Evolutionary conservation across 2,329 filamentous ascomycete species (phyloP).

Genomic region (Akanthomyces lecanii): DNA sequence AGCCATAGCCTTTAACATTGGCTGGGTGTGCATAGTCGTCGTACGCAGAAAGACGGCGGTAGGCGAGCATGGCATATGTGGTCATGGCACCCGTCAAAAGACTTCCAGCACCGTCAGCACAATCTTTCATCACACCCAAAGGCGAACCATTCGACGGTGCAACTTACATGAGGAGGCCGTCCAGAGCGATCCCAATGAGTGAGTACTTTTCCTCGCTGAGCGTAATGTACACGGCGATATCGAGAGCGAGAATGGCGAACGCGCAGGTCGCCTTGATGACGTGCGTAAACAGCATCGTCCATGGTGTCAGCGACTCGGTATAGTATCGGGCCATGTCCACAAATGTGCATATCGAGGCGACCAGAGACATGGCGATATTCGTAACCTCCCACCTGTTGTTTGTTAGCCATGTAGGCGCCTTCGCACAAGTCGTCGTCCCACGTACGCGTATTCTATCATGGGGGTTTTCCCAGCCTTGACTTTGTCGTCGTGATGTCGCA

Average conservation of each 20-base stretch:
- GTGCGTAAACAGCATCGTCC: slow-evolving; percentile 50
- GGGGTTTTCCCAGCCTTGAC: slow-evolving; percentile 37
- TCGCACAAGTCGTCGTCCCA: slow-evolving; percentile 19
- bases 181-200: slow-evolving; percentile 44
- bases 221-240: slow-evolving; percentile 47
- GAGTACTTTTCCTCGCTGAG: slow-evolving; percentile 45
- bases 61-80: slow-evolving; percentile 44
- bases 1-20: slow-evolving; percentile 48
- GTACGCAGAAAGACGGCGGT: slow-evolving; percentile 44
- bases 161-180: slow-evolving; percentile 45
- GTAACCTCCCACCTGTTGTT: slow-evolving; percentile 44
- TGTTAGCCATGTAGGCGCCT: slow-evolving; percentile 24
- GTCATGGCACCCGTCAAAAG: slow-evolving; percentile 40
- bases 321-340: slow-evolving; percentile 44
- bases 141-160: background rate
- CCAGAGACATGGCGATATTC: slow-evolving; percentile 47
- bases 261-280: slow-evolving; percentile 47
- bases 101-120: slow-evolving; percentile 27
- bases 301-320: slow-evolving; percentile 50
- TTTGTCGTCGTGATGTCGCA: slow-evolving; percentile 39
- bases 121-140: background rate
- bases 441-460: slow-evolving; percentile 49
- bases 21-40: slow-evolving; percentile 48
- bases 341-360: slow-evolving; percentile 44
- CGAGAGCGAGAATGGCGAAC: slow-evolving; percentile 44